A percentile compares a stretch with the other conserved stretches of the same genome.
These are phyloP conservation scores for Mycena alexandri DNA, from an alignment of 768 basidiomycete genomes.

Conservation along the genomic window DNA sequence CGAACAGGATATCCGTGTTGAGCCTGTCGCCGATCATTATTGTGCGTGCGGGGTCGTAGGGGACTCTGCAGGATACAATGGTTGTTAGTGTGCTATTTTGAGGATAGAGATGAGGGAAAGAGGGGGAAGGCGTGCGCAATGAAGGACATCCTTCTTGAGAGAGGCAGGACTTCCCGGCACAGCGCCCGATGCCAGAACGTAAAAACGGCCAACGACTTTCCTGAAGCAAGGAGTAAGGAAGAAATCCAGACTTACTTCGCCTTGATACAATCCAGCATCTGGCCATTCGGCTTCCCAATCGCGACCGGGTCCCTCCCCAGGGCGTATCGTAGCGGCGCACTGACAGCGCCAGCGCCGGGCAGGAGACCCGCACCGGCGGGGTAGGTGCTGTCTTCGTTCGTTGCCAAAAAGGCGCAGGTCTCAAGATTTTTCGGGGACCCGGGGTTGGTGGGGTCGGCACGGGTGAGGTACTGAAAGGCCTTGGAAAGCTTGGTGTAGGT, in stretches of 20 bases:
- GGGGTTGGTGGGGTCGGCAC: slow-evolving; percentile 59
- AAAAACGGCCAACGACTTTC: too few relatives aligned
- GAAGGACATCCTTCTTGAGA: too few relatives aligned
- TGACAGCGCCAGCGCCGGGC: slow-evolving; percentile 89
- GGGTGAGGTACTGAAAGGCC: slow-evolving; percentile 89
- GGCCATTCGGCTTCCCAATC: slow-evolving; percentile 32
- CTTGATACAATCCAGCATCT: slow-evolving; percentile 82
- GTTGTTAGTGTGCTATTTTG: too few relatives aligned
- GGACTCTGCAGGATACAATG: slow-evolving; percentile 63
- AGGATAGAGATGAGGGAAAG: too few relatives aligned
- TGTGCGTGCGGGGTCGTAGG: slow-evolving; percentile 87
- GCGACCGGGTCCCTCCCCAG: slow-evolving; percentile 56
- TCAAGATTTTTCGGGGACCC: too few relatives aligned
- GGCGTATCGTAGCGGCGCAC: slow-evolving; percentile 84
- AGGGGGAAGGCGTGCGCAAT: too few relatives aligned
- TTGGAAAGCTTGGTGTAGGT: slow-evolving; percentile 97
- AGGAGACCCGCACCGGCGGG: slow-evolving; percentile 79
- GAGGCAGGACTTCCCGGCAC: too few relatives aligned
- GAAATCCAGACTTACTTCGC: slow-evolving; percentile 70
- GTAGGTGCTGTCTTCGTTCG: slow-evolving; percentile 94
- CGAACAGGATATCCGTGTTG: slow-evolving; percentile 96
- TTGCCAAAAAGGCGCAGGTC: slow-evolving; percentile 86
- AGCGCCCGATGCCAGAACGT: too few relatives aligned
- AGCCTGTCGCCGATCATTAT: slow-evolving; percentile 98
- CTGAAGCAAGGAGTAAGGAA: too few relatives aligned